Evolutionary conservation across 2,329 filamentous ascomycete genomes (phyloP).

Genomic region (Colletotrichum salicis): DNA sequence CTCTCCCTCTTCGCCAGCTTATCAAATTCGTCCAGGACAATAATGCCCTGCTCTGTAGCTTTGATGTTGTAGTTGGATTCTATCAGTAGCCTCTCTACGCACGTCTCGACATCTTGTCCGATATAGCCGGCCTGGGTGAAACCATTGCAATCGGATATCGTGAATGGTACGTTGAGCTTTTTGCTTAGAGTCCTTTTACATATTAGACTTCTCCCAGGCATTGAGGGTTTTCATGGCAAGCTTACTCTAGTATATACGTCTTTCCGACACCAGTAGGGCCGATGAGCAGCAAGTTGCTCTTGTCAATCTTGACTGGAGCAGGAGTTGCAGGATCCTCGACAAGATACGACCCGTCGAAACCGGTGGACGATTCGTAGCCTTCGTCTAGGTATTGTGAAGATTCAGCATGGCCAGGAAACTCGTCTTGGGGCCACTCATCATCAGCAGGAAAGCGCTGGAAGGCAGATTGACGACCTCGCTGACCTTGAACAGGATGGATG

Average conservation of each 20-base stretch:
- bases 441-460: constrained; percentile 47
- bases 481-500: constrained; percentile 83
- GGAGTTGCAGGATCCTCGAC: constrained; percentile 57
- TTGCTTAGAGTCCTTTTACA: constrained; percentile 83
- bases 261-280: constrained; percentile 96
- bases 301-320: constrained; percentile 80
- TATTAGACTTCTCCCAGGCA: constrained; percentile 32
- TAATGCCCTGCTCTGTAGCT: constrained; percentile 88
- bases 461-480: constrained; percentile 44
- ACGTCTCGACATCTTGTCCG: constrained; percentile 96
- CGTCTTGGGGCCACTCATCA: constrained; percentile 56
- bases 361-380: constrained; percentile 29
- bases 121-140: constrained; percentile 98
- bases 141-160: constrained; percentile 94
- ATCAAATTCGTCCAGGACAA: constrained; percentile 96
- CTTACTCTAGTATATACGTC: constrained; percentile 85
- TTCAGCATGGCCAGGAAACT: constrained; percentile 64
- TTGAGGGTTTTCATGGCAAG: not conserved
- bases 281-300: constrained; percentile 91
- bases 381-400: constrained; percentile 56
- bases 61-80: constrained; percentile 90
- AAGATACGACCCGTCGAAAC: constrained; percentile 58
- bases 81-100: constrained; percentile 88
- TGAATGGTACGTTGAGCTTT: constrained; percentile 93
- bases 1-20: constrained; percentile 93